Evolutionary conservation across 2,329 filamentous ascomycete species (phyloP).

Genomic region (Myriosclerotinia duriaeana): DNA sequence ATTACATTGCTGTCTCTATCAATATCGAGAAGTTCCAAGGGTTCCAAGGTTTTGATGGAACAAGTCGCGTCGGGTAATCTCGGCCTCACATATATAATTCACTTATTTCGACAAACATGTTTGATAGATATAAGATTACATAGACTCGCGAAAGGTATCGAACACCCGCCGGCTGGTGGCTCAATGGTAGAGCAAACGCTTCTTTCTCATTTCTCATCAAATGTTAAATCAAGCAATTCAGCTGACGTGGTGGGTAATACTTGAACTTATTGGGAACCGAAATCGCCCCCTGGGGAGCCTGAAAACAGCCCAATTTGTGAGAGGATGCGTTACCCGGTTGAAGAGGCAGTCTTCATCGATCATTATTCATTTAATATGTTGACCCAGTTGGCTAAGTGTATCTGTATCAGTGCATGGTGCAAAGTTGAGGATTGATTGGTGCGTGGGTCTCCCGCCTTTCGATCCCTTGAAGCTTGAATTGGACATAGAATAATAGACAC

Average conservation of each 20-base stretch:
- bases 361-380: constrained; percentile 6
- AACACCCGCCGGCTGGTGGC: constrained; percentile 9
- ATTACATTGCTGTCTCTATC: too few species aligned
- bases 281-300: constrained; percentile 9
- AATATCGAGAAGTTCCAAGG: too few species aligned
- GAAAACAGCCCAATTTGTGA: background rate
- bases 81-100: background rate
- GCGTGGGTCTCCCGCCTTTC: constrained; percentile 1
- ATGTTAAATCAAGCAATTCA: background rate
- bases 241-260: constrained; percentile 10
- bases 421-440: background rate
- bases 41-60: too few species aligned
- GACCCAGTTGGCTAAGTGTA: background rate
- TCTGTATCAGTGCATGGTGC: background rate
- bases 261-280: constrained; percentile 8
- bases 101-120: background rate
- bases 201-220: background rate
- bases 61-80: too few species aligned
- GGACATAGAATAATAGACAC: constrained; percentile 5
- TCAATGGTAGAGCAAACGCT: constrained; percentile 1
- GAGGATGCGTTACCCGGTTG: constrained; percentile 13
- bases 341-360: constrained; percentile 14
- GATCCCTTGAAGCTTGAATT: background rate
- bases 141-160: background rate
- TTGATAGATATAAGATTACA: background rate